A percentile compares a stretch with the other conserved stretches of the same genome.
These are phyloP conservation scores for Emmonsia crescens DNA, from an alignment of 2,329 filamentous ascomycete genomes.

Conservation along the genomic window DNA sequence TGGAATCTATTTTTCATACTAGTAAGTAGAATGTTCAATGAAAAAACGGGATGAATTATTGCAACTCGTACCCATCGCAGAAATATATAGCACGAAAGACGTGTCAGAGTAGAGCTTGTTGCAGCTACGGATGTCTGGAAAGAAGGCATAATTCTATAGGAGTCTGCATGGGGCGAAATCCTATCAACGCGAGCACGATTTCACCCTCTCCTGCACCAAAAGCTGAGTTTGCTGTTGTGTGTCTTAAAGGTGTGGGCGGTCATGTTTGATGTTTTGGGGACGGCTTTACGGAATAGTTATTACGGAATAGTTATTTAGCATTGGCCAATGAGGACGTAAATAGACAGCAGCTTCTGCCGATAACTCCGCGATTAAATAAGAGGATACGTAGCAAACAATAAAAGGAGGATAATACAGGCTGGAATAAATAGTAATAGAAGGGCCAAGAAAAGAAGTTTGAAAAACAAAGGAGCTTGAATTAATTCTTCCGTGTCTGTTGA, in stretches of 20 bases:
- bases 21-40: slow-evolving; percentile 5
- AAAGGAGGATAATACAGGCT: background rate
- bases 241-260: background rate
- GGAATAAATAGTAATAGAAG: background rate
- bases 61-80: slow-evolving; percentile 33
- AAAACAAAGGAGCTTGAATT: too few relatives aligned
- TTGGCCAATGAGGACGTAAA: background rate
- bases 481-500: background rate
- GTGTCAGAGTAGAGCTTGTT: slow-evolving; percentile 28
- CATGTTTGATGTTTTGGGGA: background rate
- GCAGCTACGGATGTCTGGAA: slow-evolving; percentile 22
- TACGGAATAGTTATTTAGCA: background rate
- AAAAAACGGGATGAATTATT: background rate
- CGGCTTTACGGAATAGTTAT: background rate
- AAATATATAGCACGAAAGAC: slow-evolving; percentile 30
- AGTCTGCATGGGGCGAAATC: background rate
- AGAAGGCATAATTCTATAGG: slow-evolving; percentile 21
- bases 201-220: background rate
- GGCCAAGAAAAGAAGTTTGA: background rate
- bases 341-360: background rate
- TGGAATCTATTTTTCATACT: slow-evolving; percentile 23
- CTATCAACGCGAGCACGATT: background rate
- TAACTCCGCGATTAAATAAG: too few relatives aligned
- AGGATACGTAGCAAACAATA: too few relatives aligned
- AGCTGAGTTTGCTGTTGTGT: background rate